phyloP scores from a whole-genome alignment of 2,329 filamentous ascomycete genomes.

The Paecilomyces sp. region DNA sequence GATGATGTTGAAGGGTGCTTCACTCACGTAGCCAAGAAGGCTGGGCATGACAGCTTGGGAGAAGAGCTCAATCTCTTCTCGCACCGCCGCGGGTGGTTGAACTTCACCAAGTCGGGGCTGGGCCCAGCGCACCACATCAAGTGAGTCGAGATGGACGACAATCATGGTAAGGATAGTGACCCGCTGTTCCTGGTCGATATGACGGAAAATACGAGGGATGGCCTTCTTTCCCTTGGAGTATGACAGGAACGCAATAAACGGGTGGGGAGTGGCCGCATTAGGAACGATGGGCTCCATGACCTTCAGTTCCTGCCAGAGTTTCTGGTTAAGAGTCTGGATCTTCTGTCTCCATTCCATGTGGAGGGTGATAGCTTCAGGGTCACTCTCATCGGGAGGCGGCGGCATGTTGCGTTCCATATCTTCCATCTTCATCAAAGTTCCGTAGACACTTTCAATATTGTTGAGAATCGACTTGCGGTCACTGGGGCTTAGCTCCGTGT shows the following conservation, averaged over 20 bases:
- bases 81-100: constrained; percentile 66
- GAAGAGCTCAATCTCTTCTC: constrained; percentile 91
- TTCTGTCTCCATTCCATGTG: constrained; percentile 75
- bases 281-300: constrained; percentile 84
- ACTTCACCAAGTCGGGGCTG: constrained; percentile 66
- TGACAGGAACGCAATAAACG: constrained; percentile 92
- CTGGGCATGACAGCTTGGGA: constrained; percentile 81
- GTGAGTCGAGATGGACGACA: constrained; percentile 80
- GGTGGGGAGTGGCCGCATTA: constrained; percentile 65
- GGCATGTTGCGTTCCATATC: constrained; percentile 82
- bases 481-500: constrained; percentile 49
- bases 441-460: constrained; percentile 85
- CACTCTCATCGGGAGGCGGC: constrained; percentile 56
- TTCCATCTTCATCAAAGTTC: constrained; percentile 84
- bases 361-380: constrained; percentile 62
- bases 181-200: constrained; percentile 85
- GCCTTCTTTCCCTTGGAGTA: constrained; percentile 95
- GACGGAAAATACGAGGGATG: constrained; percentile 88
- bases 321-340: constrained; percentile 63
- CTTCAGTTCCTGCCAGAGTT: constrained; percentile 80
- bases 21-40: constrained; percentile 81
- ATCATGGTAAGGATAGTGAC: constrained; percentile 93
- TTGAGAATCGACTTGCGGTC: constrained; percentile 77
- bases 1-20: constrained; percentile 84
- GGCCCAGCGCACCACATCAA: constrained; percentile 81